Percentiles rank a stretch among this genome's conserved stretches.
These are phyloP conservation scores for Trametes pubescens DNA, from an alignment of 1,284 basidiomycete genomes.

Conservation along the genomic window DNA sequence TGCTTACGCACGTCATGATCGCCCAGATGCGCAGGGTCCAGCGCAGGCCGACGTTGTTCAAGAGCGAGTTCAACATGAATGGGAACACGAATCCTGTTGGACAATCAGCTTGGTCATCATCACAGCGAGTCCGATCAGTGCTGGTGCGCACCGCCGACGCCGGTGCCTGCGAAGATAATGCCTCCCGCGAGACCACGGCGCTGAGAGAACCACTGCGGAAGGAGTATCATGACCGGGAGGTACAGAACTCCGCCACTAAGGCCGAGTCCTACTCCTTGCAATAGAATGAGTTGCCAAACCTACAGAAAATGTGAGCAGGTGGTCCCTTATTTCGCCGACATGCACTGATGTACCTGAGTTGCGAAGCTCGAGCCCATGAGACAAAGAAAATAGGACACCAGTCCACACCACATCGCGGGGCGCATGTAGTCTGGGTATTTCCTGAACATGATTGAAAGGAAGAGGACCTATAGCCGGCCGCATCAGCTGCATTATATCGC, in stretches of 20 bases:
- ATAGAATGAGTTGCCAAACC: conserved; percentile 40
- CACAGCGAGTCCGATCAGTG: too few relatives aligned
- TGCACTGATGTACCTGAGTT: conserved; percentile 25
- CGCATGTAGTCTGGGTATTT: conserved; percentile 38
- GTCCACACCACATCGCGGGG: conserved; percentile 35
- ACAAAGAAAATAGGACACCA: conserved; percentile 33
- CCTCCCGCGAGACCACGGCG: conserved; percentile 40
- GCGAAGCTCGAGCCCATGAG: conserved; percentile 41
- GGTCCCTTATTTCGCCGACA: background rate
- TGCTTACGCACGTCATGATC: conserved; percentile 30
- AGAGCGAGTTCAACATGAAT: conserved; percentile 37
- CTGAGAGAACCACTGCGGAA: conserved; percentile 36
- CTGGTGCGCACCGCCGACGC: conserved; percentile 35
- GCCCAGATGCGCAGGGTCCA: conserved; percentile 42
- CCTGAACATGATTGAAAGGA: conserved; percentile 36
- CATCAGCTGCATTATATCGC: background rate
- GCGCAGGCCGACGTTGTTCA: conserved; percentile 36
- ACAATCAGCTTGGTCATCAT: background rate
- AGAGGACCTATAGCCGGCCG: conserved; percentile 30
- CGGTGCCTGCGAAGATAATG: conserved; percentile 42
- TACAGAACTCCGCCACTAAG: conserved; percentile 39
- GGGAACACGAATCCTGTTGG: conserved; percentile 39
- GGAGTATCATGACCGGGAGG: conserved; percentile 36
- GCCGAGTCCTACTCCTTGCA: conserved; percentile 40
- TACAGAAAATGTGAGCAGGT: conserved; percentile 1